Evolutionary conservation across 495 filamentous ascomycete genomes (phyloP).

Genomic region (Tuber microsphaerosporum): DNA sequence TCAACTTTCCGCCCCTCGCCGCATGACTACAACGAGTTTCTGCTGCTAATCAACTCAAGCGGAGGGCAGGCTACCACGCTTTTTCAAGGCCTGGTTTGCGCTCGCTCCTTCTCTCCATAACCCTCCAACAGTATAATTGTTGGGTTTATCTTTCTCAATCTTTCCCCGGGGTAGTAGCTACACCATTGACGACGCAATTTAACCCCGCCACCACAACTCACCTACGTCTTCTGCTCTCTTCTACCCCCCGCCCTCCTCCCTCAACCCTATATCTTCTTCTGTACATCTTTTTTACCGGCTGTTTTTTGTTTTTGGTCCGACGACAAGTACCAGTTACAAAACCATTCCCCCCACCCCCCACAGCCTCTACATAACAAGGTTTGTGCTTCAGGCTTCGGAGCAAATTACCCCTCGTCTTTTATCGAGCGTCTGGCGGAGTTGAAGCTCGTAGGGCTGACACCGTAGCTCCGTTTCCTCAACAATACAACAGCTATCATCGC

Average conservation of each 20-base stretch:
- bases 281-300: constrained; percentile 31
- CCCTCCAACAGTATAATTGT: constrained; percentile 5
- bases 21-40: constrained; percentile 40
- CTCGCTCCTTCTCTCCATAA: constrained; percentile 31
- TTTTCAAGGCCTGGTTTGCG: constrained; percentile 38
- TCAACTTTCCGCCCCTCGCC: constrained; percentile 38
- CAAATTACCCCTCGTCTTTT: not conserved
- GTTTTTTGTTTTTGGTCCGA: constrained; percentile 25
- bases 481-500: constrained; percentile 30
- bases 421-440: not conserved
- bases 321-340: not conserved
- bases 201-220: constrained; percentile 16
- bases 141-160: constrained; percentile 19
- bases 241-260: constrained; percentile 23
- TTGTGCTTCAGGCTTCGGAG: not conserved
- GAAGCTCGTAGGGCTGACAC: constrained; percentile 39
- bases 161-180: constrained; percentile 29
- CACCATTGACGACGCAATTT: constrained; percentile 20
- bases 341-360: not conserved
- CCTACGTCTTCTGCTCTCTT: constrained; percentile 22
- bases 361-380: constrained; percentile 5
- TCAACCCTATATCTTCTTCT: constrained; percentile 29
- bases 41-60: constrained; percentile 40
- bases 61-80: constrained; percentile 43
- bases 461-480: constrained; percentile 26